Percentiles rank a stretch among this genome's conserved stretches.
These are phyloP conservation scores for Arthrobotrys pseudoclavata DNA, from an alignment of 2,329 filamentous ascomycete species.

Conservation along the genomic window DNA sequence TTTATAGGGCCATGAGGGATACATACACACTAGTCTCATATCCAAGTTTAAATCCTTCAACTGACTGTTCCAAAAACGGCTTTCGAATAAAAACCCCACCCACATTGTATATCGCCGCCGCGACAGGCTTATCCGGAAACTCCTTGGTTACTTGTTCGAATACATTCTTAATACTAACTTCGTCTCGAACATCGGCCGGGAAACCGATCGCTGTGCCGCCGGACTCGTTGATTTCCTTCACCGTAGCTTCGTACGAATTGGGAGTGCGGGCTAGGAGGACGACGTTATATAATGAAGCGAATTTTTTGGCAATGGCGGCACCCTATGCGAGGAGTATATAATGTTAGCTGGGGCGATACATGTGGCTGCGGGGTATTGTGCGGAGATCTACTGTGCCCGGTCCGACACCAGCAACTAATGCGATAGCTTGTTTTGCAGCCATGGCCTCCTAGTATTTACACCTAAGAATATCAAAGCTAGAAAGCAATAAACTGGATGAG, in stretches of 20 bases:
- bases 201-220: conserved; percentile 81
- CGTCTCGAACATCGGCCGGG: conserved; percentile 74
- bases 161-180: conserved; percentile 71
- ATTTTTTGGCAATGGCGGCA: conserved; percentile 71
- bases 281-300: conserved; percentile 77
- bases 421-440: conserved; percentile 64
- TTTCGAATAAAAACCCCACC: conserved; percentile 70
- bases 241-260: conserved; percentile 76
- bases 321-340: conserved; percentile 63
- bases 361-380: not conserved
- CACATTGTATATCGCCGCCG: conserved; percentile 80
- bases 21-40: conserved; percentile 71
- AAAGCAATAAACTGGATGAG: not conserved
- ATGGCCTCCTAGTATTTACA: conserved; percentile 39
- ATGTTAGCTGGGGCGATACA: not conserved
- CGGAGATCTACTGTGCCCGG: conserved; percentile 71
- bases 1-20: conserved; percentile 52
- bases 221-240: conserved; percentile 75
- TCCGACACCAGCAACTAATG: conserved; percentile 80
- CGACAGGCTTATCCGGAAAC: conserved; percentile 71
- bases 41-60: conserved; percentile 70
- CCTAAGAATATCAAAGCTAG: not conserved
- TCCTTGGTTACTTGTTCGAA: conserved; percentile 75
- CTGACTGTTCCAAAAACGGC: conserved; percentile 73
- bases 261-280: conserved; percentile 79